These are phyloP conservation scores for Phytophthora ramorum DNA, from an alignment of 352 stramenopile species.

Conservation along the genomic window DNA sequence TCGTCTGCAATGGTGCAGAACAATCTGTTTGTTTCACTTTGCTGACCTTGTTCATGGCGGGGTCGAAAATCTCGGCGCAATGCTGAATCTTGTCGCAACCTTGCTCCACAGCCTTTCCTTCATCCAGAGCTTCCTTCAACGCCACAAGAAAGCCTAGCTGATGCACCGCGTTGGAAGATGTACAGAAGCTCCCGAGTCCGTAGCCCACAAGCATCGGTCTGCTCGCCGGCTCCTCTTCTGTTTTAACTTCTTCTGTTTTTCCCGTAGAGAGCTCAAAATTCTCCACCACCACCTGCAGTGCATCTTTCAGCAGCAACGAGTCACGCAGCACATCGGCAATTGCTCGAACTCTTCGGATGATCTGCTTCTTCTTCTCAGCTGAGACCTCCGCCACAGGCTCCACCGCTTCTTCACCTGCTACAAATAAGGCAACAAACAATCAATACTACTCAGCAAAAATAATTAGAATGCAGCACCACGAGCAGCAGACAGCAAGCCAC, in stretches of 20 bases:
- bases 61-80: conserved; percentile 67
- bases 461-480: background rate
- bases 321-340: conserved; percentile 43
- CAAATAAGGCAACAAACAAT: background rate
- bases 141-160: conserved; percentile 73
- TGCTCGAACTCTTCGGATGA: conserved; percentile 45
- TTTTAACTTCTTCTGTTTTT: conserved; percentile 9
- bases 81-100: conserved; percentile 6
- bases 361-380: conserved; percentile 41
- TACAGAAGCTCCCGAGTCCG: conserved; percentile 78
- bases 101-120: background rate
- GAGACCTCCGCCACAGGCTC: conserved; percentile 39
- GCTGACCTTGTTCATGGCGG: conserved; percentile 79
- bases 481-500: background rate
- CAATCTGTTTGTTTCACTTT: background rate
- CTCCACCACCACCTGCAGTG: conserved; percentile 28
- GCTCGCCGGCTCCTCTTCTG: background rate
- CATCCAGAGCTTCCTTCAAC: conserved; percentile 37
- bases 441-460: background rate
- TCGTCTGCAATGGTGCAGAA: background rate
- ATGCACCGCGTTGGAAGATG: conserved; percentile 76
- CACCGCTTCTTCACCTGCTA: conserved; percentile 30
- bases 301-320: conserved; percentile 38
- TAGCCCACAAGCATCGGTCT: conserved; percentile 61
- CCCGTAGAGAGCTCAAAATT: conserved; percentile 35